Evolutionary conservation across 2,329 filamentous ascomycete genomes (phyloP), one percentile per base, ranked within the genome.

Genomic region (Cercospora sp.): DNA sequence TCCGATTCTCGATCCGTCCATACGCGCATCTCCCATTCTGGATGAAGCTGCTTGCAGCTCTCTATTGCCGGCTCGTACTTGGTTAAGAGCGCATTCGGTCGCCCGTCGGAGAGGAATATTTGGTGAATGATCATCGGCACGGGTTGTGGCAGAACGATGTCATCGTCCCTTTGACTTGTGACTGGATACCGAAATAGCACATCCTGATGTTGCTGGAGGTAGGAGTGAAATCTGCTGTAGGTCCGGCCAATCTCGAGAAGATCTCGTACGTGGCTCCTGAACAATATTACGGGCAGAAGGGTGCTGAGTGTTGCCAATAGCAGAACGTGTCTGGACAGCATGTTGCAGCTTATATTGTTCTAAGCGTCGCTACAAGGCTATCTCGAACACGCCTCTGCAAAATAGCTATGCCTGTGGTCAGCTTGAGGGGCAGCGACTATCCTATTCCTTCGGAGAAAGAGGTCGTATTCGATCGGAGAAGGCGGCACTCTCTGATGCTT

Each of bases 111-210:
- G 8, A 76, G 70, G 57, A 68, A 73, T 18, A 76, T 76, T 40
- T 74, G 75, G 58, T 76, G 75, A 13, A 76, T 73, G 32, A 75
- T 74, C 32, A 67, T 72, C 5, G 74, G 73, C 2, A 71, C 66
- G 1, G 69, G 65, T 5, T 70, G 51, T 12, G 60, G 7, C 7
- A 69, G 32, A 7, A 60, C 62, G 26, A 67, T 65, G 16, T 45
- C 61, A 18, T 63, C 40, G 9, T 64, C 24, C 49, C 26, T n/a
- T 6, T 49, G 28, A 51, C 59, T 55, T 7, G 62, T 51, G 24
- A 45, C 34, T 6, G 68, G 65, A 32, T 74, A 75, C 61, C 65
- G 67, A 55, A 72, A 70, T 0, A 75, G 65, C 3, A 72, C 63
- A 21, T 74, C 63, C 43, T 67, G 66, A 64, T 75, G 63, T 5